Evolutionary conservation across 2,329 filamentous ascomycete species (phyloP), one percentile per base, ranked within the genome.

Genomic region (Colletotrichum melonis): DNA sequence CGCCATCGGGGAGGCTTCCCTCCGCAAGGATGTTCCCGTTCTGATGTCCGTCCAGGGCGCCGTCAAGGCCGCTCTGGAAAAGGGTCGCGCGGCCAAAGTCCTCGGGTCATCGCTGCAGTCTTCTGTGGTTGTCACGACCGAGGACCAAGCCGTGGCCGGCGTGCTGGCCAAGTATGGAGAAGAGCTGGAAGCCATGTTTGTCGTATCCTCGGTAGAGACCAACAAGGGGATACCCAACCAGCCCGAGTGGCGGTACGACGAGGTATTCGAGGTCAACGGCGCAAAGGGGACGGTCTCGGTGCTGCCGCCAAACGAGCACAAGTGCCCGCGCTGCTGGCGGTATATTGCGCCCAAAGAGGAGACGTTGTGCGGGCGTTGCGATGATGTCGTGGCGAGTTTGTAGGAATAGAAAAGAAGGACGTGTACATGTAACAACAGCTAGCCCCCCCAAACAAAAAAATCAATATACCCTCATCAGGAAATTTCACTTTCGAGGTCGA

Each of bases 291-390:
- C 77, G 35, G 86, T 86, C 26, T 82, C 84, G 75, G 86, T 88
- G 26, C 76, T 87, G 63, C 87, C 89, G 70, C 89, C 89, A 1
- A 80, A 77, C 76, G 78, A 86, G 14, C 83, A 87, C 59, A 99
- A 98, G 82, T 99, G 97, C 81, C 88, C 90, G 1, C 88, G 97
- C 63, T 99, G 97, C 84, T 99, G 97, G 97, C 90, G 93, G 74
- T 97, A 94, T 81, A 88, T 93, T 28, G 92, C 93, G n/a, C 85
- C 88, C n/a, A 83, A 83, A 60, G 88, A 92, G 76, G 90, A 93
- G 22, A 81, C 85, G 52, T 84, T 97, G 22, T 98, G 96, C 82
- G 83, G 82, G 62, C 87, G 95, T 79, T 98, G 96, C 81, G 90
- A 92, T 35, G 88, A 90, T 14, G 90, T 92, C 46, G 88, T 96